Base-by-base conservation (phyloP, 2,329 filamentous ascomycete genomes). In the Neurospora sp. region DNA sequence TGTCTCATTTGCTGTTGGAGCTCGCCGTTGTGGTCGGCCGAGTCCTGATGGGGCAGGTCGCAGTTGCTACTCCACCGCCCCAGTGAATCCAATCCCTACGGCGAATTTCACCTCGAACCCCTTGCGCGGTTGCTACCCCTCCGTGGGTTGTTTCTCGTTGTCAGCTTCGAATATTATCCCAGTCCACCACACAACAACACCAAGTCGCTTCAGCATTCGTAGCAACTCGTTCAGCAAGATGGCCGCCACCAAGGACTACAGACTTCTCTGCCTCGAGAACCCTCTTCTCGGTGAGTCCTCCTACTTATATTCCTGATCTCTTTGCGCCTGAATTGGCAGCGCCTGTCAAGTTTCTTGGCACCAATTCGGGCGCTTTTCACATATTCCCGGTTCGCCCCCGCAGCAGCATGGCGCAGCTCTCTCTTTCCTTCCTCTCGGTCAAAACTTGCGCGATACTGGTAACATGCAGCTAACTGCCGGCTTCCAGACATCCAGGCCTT, bases 211-310 rank as follows among this genome's bases (percentile, higher is more conserved):
- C 71, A 68, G 70, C 11, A 69, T 36, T 70, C 40, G 17, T 17
- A 66, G 28, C 58, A 52, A 67, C 46, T 58, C 70, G 66, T 58
- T 71, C 28, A 75, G 66, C 77, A 84, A 78, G 74, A 97, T 97
- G 93, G 86, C 92, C 79, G 81, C 90, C 76, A 79, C 82, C 76
- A 91, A 93, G 83, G 90, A 93, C 82, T 98, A 91, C 84, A 86
- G 92, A 82, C 91, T 99, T 78, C 87, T 98, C 79, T 96, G 91
- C 83, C 84, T 99, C 78, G 96, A 97, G 90, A 99, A 99, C 83
- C 96, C 96, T 81, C 90, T 99, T 77, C 91, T 99, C 78, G 95
- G 92, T 94, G 84, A 76, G 86, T 67, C 9, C 13, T 36, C 33
- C 33, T 36, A 36, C 33, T 36, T 36, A 36, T 6, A 38, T 68